Base-by-base conservation (phyloP, 129 eudicot species). In the Flaveria brownii region DNA sequence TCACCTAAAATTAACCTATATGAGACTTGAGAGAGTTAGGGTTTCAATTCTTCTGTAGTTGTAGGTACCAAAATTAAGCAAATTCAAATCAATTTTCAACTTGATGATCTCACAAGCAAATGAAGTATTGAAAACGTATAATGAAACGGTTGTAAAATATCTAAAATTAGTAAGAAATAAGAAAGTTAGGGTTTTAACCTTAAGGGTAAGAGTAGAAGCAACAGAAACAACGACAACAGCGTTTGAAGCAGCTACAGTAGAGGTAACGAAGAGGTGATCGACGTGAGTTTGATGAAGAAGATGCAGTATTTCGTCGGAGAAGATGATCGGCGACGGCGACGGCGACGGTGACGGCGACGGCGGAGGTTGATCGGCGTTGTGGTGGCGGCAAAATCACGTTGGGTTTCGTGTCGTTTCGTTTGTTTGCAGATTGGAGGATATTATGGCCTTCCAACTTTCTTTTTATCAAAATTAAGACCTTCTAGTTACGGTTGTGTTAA, bases 141-240 rank as follows among this genome's bases (percentile, higher is more conserved):
- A 36, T 36, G 41, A 36, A 36, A 5, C 41, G 1, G 41, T 36
- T 4, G 41, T 0, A 43, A 55, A 14, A 0, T 42, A n/a, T 41
- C 15, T 41, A 59, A 43, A 67, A 6, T 42, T 25, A 5, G 17
- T 9, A 17, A 59, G 14, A 14, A 70, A 46, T 36, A 59, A 60
- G 30, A 49, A 57, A 79, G 7, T 79, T 79, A 79, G 84, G 78
- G 72, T 79, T 79, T 71, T 4, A 46, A 68, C 80, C 80, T 78
- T 60, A 82, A 28, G 89, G 89, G 45, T 75, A 85, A 66, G 89
- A 81, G 82, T 82, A 85, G 80, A 75, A 82, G 84, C 89, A 85
- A 73, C 86, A 85, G 76, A 82, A 82, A 72, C 86, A 85, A 9
- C 89, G 86, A 28, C 89, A 85, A 14, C 86, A 82, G 26, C 86